A percentile compares a stretch with the other conserved stretches of the same genome.
phyloP scores from a whole-genome alignment of 2,329 filamentous ascomycete genomes.

The Stagonosporopsis tanaceti region DNA sequence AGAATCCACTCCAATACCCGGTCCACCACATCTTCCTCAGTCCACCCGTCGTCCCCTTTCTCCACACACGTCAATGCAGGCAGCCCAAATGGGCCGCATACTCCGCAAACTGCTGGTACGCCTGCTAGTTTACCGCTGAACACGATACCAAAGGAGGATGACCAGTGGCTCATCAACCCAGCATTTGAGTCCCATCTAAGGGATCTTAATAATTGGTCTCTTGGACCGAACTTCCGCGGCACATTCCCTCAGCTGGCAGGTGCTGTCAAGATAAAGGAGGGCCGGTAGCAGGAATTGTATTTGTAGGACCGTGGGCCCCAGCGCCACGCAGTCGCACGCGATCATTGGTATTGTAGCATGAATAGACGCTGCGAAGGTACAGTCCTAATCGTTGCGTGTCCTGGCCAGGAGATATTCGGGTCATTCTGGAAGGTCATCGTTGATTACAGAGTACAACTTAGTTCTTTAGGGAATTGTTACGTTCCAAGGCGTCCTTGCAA shows the following conservation, averaged over 20 bases:
- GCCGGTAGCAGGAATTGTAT: slow-evolving; percentile 20
- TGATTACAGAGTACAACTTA: too few species aligned
- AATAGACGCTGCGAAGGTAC: neutral
- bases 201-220: slow-evolving; percentile 79
- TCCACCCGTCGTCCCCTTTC: slow-evolving; percentile 38
- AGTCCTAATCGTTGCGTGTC: neutral
- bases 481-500: too few species aligned
- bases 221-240: slow-evolving; percentile 73
- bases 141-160: slow-evolving; percentile 45
- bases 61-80: slow-evolving; percentile 42
- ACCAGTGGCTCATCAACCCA: slow-evolving; percentile 81
- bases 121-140: slow-evolving; percentile 24
- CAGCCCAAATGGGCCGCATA: slow-evolving; percentile 36
- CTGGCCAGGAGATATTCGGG: too few species aligned
- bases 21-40: slow-evolving; percentile 34
- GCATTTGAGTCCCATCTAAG: slow-evolving; percentile 84
- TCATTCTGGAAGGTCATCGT: too few species aligned
- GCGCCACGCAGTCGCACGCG: neutral
- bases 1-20: slow-evolving; percentile 30
- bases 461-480: too few species aligned
- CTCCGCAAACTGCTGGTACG: slow-evolving; percentile 33
- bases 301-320: neutral
- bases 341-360: neutral
- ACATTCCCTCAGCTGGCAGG: slow-evolving; percentile 66
- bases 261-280: slow-evolving; percentile 45